Percentiles rank a stretch among this genome's conserved stretches.
phyloP scores from a whole-genome alignment of 225 moss, liverwort and hornwort genomes.

The Sphagnum tenellum region DNA sequence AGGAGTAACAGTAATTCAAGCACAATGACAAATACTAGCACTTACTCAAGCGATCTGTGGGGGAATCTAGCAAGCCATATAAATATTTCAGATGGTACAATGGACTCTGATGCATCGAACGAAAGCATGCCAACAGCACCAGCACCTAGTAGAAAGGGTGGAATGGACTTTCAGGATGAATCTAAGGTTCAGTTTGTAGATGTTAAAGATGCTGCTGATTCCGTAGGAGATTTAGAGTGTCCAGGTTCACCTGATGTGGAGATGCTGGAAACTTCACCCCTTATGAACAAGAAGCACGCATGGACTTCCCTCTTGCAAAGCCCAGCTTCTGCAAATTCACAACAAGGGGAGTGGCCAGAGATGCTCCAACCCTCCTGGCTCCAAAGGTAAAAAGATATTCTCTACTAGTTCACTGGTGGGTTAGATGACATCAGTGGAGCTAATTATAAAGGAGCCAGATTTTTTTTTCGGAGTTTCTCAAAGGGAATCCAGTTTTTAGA shows the following conservation, averaged over 20 bases:
- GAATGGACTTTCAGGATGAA: slow-evolving; percentile 13
- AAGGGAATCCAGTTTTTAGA: no score
- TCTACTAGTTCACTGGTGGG: no score
- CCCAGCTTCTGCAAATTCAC: background rate
- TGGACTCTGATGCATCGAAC: slow-evolving; percentile 36
- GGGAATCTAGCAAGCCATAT: slow-evolving; percentile 42
- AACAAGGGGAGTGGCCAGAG: no score
- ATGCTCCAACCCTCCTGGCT: no score
- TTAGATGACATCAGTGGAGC: no score
- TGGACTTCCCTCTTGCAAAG: slow-evolving; percentile 28
- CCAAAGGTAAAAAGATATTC: no score
- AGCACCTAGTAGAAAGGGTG: background rate
- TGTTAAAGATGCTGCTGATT: no score
- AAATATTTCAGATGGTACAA: slow-evolving; percentile 32
- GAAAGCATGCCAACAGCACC: slow-evolving; percentile 24
- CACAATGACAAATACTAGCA: slow-evolving; percentile 36
- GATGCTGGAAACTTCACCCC: slow-evolving; percentile 35
- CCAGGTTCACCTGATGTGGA: slow-evolving; percentile 38
- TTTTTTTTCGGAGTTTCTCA: no score
- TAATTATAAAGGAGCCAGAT: no score
- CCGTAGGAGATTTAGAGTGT: no score
- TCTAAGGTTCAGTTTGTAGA: background rate
- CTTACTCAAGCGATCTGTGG: slow-evolving; percentile 33
- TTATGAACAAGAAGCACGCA: slow-evolving; percentile 42
- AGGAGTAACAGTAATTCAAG: slow-evolving; percentile 32